These are phyloP conservation scores for Cryptococcus hybrid DNA, from an alignment of 1,284 basidiomycete species.

Conservation along the genomic window DNA sequence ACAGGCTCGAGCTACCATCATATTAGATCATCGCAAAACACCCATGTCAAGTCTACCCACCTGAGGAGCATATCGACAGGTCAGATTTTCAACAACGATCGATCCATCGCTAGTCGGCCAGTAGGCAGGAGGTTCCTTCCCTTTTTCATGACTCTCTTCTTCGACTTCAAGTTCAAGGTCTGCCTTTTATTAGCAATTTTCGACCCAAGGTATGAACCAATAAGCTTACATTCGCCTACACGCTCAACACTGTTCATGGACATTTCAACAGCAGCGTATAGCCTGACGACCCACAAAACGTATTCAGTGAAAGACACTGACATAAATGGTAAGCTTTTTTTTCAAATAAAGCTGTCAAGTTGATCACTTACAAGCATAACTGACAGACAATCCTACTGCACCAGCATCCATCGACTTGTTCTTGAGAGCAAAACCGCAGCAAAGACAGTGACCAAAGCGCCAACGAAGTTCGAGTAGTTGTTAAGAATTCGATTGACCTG, in stretches of 20 bases:
- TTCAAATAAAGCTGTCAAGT: too few species aligned
- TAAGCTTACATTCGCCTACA: constrained; percentile 51
- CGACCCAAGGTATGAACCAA: not conserved
- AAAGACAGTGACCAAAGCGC: constrained; percentile 52
- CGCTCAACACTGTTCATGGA: constrained; percentile 52
- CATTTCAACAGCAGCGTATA: constrained; percentile 53
- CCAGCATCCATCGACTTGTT: constrained; percentile 48
- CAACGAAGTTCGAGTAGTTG: constrained; percentile 52
- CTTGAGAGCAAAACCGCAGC: constrained; percentile 51
- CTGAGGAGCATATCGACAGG: constrained; percentile 53
- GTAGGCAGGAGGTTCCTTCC: constrained; percentile 52
- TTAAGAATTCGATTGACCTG: constrained; percentile 52
- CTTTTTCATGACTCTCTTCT: constrained; percentile 48
- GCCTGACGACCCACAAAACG: constrained; percentile 53
- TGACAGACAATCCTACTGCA: constrained; percentile 41
- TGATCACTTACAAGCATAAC: constrained; percentile 37
- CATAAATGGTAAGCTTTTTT: constrained; percentile 12
- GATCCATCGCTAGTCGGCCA: constrained; percentile 53
- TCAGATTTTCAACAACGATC: constrained; percentile 52
- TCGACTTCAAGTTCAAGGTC: constrained; percentile 52
- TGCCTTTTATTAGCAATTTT: constrained; percentile 5
- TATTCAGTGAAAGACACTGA: constrained; percentile 51
- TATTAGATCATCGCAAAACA: not conserved
- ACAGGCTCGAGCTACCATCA: constrained; percentile 51
- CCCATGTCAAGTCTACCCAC: constrained; percentile 4